These are phyloP conservation scores for Aspergillus thermomutatus DNA, from an alignment of 2,329 filamentous ascomycete genomes.

Conservation along the genomic window DNA sequence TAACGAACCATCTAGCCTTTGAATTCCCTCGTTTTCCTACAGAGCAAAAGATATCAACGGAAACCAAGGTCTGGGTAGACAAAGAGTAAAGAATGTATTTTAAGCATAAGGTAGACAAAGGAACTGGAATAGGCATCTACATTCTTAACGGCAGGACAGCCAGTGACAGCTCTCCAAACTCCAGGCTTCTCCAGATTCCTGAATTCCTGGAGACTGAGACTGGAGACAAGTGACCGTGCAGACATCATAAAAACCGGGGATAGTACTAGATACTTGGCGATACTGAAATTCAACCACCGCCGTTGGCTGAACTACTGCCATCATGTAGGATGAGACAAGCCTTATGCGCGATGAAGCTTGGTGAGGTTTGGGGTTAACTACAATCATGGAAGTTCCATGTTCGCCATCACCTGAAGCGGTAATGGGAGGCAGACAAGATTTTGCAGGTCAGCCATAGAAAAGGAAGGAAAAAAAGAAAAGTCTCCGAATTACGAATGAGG, in stretches of 20 bases:
- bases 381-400: conserved; percentile 5
- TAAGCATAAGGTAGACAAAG: too few relatives aligned
- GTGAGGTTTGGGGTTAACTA: neutral
- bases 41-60: neutral
- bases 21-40: neutral
- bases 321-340: conserved; percentile 3
- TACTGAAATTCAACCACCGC: neutral
- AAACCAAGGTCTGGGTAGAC: neutral
- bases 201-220: neutral
- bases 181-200: neutral
- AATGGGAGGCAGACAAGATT: neutral
- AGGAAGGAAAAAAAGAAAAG: neutral
- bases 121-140: neutral
- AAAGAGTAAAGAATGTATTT: neutral
- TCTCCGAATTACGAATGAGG: neutral
- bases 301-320: neutral
- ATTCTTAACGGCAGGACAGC: neutral
- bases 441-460: neutral
- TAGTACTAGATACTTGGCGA: neutral
- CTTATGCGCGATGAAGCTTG: conserved; percentile 10
- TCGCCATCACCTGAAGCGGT: neutral
- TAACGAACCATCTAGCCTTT: neutral
- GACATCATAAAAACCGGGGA: neutral
- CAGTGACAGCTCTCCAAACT: neutral
- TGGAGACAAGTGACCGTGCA: neutral